Percentiles rank a stretch among this genome's conserved stretches.
Evolutionary conservation across 441 rosid species (phyloP).

Genomic region (Bruguiera hainesii): DNA sequence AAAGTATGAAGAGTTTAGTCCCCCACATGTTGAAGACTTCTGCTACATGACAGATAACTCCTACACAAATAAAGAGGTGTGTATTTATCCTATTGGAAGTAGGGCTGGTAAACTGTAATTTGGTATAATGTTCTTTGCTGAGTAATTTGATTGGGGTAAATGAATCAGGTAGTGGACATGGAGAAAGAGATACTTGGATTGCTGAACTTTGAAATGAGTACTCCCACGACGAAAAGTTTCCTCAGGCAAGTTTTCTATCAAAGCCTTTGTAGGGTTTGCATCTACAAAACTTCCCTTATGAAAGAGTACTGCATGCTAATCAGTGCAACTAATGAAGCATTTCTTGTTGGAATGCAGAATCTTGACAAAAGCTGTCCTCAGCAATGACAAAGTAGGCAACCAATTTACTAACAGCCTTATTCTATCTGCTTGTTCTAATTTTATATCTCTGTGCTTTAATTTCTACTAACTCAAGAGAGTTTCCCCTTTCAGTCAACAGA

Average conservation of each 20-base stretch:
- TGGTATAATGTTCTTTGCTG: not conserved
- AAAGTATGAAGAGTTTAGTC: conserved; percentile 70
- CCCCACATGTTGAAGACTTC: conserved; percentile 64
- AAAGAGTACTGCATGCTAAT: not conserved
- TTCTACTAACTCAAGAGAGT: not conserved
- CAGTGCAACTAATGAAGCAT: conserved; percentile 6
- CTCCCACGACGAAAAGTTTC: conserved; percentile 57
- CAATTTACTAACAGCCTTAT: not conserved
- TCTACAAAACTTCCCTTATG: not conserved
- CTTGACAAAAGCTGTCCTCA: conserved; percentile 51
- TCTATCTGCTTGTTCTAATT: not conserved
- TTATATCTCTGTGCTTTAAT: conserved; percentile 1
- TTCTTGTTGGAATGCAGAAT: conserved; percentile 39
- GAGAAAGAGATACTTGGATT: conserved; percentile 55
- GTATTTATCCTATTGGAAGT: not conserved
- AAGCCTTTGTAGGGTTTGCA: conserved; percentile 5
- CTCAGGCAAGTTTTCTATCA: conserved; percentile 38
- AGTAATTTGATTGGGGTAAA: conserved; percentile 1
- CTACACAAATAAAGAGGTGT: conserved; percentile 50
- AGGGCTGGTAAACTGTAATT: conserved; percentile 1
- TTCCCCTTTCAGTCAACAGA: conserved; percentile 36
- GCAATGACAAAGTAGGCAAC: conserved; percentile 37
- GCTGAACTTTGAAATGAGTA: conserved; percentile 52
- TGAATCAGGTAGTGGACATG: conserved; percentile 52
- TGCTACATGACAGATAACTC: conserved; percentile 65